phyloP scores from a whole-genome alignment of 495 filamentous ascomycete genomes.

The Penicillium samsonianum region DNA sequence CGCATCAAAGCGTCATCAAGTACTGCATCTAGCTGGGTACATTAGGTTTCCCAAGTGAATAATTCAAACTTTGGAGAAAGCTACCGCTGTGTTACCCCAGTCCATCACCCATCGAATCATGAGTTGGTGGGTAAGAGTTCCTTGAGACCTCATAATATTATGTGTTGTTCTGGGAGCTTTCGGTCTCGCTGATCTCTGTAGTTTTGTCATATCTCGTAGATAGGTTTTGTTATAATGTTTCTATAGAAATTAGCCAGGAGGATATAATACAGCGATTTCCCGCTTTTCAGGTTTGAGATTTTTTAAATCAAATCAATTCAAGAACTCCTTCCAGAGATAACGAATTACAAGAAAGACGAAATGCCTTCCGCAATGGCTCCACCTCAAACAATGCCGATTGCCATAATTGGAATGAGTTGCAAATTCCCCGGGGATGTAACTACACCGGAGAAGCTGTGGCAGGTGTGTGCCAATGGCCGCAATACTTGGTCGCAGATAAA shows the following conservation, averaged over 20 bases:
- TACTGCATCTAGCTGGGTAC: not conserved
- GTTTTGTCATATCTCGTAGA: no score
- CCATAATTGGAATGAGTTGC: constrained; percentile 38
- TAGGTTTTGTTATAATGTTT: no score
- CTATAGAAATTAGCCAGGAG: no score
- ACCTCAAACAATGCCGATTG: constrained; percentile 25
- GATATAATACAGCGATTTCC: no score
- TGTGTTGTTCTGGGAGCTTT: no score
- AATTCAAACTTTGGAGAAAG: not conserved
- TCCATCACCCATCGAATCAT: not conserved
- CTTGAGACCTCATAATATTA: no score
- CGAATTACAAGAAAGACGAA: not conserved
- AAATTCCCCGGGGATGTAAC: constrained; percentile 28
- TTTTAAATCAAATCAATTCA: not conserved
- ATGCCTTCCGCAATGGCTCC: not conserved
- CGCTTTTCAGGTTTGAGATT: not conserved
- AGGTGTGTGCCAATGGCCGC: constrained; percentile 26
- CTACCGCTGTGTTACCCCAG: not conserved
- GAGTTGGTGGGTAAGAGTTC: no score
- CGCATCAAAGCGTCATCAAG: not conserved
- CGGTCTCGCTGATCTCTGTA: no score
- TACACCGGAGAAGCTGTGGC: constrained; percentile 31
- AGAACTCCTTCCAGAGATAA: not conserved
- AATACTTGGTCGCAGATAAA: constrained; percentile 24
- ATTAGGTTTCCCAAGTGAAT: not conserved